phyloP scores from a whole-genome alignment of 148 eudicot genomes.

The Rhododendron molle region DNA sequence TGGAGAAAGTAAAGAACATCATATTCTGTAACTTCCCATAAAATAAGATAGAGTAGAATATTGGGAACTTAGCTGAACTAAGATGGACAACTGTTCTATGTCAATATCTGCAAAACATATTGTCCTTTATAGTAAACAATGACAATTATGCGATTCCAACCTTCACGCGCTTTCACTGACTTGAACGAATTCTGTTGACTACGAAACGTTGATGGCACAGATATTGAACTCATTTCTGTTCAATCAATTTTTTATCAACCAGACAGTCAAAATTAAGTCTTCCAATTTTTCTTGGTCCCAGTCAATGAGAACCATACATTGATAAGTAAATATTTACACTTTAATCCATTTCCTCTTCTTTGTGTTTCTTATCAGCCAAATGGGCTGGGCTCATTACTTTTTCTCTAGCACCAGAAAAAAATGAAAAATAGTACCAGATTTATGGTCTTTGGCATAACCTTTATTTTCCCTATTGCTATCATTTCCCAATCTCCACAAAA shows the following conservation, averaged over 20 bases:
- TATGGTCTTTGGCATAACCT: background rate
- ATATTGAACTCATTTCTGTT: background rate
- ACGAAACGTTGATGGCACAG: background rate
- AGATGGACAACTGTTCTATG: background rate
- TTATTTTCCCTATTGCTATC: background rate
- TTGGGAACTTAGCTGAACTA: background rate
- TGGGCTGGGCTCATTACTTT: background rate
- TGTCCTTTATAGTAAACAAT: background rate
- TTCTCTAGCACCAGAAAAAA: background rate
- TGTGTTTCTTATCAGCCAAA: background rate
- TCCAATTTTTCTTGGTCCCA: background rate
- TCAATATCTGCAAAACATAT: background rate
- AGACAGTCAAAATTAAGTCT: background rate
- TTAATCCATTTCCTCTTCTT: background rate
- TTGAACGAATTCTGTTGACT: background rate
- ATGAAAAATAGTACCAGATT: background rate
- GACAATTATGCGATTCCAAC: background rate
- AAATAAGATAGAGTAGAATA: background rate
- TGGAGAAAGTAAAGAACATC: slow-evolving; percentile 2
- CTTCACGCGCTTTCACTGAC: background rate
- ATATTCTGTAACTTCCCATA: background rate
- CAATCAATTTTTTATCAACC: background rate
- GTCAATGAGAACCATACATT: background rate
- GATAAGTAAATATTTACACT: background rate
- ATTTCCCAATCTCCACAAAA: background rate